Evolutionary conservation across 306 rosid genomes (phyloP).

Genomic region (Argentina anserina): DNA sequence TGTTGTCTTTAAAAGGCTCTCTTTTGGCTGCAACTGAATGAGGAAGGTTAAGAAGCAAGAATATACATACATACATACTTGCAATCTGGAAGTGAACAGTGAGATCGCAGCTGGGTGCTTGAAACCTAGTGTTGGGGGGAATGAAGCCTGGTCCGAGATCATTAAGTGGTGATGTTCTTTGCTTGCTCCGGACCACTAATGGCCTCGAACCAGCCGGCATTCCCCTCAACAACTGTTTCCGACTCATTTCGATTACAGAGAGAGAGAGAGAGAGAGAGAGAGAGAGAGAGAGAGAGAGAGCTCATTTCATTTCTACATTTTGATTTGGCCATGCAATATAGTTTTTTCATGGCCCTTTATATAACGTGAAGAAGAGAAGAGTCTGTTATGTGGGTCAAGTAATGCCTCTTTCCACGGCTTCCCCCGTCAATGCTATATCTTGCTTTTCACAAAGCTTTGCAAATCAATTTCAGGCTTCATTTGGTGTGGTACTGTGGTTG

Average conservation of each 20-base stretch:
- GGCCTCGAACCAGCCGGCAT: slow-evolving; percentile 96
- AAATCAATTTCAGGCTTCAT: slow-evolving; percentile 16
- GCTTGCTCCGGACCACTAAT: slow-evolving; percentile 21
- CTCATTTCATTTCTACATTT: slow-evolving; percentile 38
- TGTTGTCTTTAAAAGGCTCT: background rate
- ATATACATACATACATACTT: too few species aligned
- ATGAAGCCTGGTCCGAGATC: slow-evolving; percentile 99
- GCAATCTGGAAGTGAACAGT: background rate
- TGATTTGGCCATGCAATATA: slow-evolving; percentile 66
- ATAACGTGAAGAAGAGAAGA: slow-evolving; percentile 53
- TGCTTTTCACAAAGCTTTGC: slow-evolving; percentile 41
- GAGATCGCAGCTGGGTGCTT: background rate
- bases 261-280: slow-evolving; percentile 9
- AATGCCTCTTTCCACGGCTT: slow-evolving; percentile 45
- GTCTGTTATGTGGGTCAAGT: slow-evolving; percentile 35
- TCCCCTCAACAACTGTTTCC: slow-evolving; percentile 53
- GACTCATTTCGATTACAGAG: slow-evolving; percentile 15
- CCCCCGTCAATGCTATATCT: slow-evolving; percentile 31
- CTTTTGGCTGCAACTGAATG: slow-evolving; percentile 2
- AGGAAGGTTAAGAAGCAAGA: background rate
- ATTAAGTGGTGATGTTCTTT: slow-evolving; percentile 11
- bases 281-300: slow-evolving; percentile 14
- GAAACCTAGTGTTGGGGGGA: slow-evolving; percentile 62
- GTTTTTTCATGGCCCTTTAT: slow-evolving; percentile 58
- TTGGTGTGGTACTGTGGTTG: slow-evolving; percentile 21